These are phyloP conservation scores for Mycena sp. DNA, from an alignment of 1,284 basidiomycete genomes.

Conservation along the genomic window DNA sequence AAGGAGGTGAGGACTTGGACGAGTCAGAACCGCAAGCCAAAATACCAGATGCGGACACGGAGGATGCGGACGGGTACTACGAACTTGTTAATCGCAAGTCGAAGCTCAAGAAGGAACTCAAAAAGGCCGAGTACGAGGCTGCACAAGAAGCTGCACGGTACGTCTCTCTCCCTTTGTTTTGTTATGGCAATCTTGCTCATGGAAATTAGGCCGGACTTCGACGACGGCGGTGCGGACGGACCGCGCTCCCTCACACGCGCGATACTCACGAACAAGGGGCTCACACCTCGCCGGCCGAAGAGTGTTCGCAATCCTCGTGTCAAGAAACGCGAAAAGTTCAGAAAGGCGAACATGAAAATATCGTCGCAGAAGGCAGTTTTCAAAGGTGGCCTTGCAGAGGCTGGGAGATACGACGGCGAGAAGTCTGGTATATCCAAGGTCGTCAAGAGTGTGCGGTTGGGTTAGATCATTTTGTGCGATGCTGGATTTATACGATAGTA, in stretches of 20 bases:
- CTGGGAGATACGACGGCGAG: slow-evolving; percentile 75
- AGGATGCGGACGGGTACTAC: slow-evolving; percentile 82
- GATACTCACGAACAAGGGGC: slow-evolving; percentile 92
- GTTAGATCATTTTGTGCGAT: slow-evolving; percentile 14
- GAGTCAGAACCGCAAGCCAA: slow-evolving; percentile 61
- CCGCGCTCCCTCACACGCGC: slow-evolving; percentile 90
- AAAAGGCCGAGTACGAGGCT: slow-evolving; percentile 85
- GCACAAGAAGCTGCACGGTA: slow-evolving; percentile 73
- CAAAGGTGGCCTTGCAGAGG: slow-evolving; percentile 83
- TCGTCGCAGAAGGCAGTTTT: slow-evolving; percentile 89
- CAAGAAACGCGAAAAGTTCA: slow-evolving; percentile 93
- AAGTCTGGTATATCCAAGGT: slow-evolving; percentile 88
- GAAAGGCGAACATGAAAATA: slow-evolving; percentile 93
- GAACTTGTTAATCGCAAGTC: slow-evolving; percentile 84
- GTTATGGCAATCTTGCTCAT: slow-evolving; percentile 23
- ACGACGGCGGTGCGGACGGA: slow-evolving; percentile 65
- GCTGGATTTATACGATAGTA: too few species aligned
- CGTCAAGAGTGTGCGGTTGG: slow-evolving; percentile 82
- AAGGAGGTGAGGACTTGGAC: slow-evolving; percentile 75
- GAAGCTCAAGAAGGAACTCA: slow-evolving; percentile 79
- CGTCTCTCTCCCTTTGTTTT: slow-evolving; percentile 39
- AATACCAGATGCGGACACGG: slow-evolving; percentile 48
- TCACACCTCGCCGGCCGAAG: slow-evolving; percentile 90
- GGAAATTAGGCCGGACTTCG: slow-evolving; percentile 58
- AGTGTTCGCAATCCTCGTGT: slow-evolving; percentile 93